Conservation (phyloP, 2,329 filamentous ascomycete genomes). For the Pseudofabraea citricarpa region DNA sequence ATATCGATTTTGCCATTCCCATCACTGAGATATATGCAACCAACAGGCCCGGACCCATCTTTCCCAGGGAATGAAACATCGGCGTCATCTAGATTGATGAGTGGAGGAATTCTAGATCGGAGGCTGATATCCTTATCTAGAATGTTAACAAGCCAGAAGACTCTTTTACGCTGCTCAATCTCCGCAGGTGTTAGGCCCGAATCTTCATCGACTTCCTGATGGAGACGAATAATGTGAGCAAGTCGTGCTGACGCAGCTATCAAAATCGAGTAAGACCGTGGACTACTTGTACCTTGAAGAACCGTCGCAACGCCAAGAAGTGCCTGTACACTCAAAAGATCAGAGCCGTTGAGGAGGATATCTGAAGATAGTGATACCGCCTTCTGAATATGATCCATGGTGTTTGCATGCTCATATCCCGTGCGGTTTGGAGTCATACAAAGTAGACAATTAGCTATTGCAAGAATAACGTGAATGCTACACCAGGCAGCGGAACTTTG, state of each 20-base stretch:
- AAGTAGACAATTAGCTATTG: neutral
- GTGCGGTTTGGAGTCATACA: neutral
- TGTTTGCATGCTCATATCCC: neutral
- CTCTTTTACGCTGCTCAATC: constrained; percentile 3
- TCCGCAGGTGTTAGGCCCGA: neutral
- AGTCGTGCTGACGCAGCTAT: constrained; percentile 2
- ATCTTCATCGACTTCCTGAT: neutral
- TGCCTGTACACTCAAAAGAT: neutral
- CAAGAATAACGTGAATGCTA: neutral
- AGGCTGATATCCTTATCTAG: constrained; percentile 4
- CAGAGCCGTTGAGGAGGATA: neutral
- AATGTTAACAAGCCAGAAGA: constrained; percentile 4
- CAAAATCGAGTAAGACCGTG: neutral
- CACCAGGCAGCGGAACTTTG: neutral
- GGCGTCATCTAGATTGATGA: neutral
- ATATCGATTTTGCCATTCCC: neutral
- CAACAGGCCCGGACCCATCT: neutral
- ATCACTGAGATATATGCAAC: neutral
- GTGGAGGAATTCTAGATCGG: neutral
- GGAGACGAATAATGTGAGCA: constrained; percentile 3
- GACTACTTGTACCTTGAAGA: neutral
- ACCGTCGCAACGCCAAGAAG: neutral
- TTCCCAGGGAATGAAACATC: neutral
- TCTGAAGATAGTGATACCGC: neutral
- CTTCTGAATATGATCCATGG: neutral